Base-by-base conservation (phyloP, 1,284 basidiomycete species). In the Rhodotorula sp. region DNA sequence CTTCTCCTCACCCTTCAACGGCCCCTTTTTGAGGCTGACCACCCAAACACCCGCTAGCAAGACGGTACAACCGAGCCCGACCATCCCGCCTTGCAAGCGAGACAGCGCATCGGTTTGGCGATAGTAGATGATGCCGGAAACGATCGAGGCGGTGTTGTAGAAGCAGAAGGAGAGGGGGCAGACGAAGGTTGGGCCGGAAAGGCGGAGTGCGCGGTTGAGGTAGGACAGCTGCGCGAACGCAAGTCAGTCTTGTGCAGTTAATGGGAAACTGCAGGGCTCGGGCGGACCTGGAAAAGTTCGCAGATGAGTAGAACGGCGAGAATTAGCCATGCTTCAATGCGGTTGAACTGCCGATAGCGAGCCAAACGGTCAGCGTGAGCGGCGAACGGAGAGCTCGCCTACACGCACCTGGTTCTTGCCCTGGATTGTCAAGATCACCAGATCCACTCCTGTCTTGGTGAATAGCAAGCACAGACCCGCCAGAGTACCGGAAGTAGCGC, bases 111-210 rank as follows among this genome's bases (percentile, higher is more conserved):
- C 85, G 76, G 94, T 86, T 79, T 98, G 92, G 80, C 95, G 85
- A 80, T 92, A 98, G 80, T 95, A 98, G 59, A 96, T 68, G 44
- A 77, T 54, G 39, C 78, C 75, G 17, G 68, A 74, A 58, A 93
- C 84, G 78, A 95, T 94, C 20, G 91, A 93, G 9, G 92, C 92
- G 13, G 94, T 81, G 78, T 96, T 97, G 82, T 96, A 98, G 80
- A 94, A 93, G 81, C 93, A 96, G 81, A 97, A 98, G 3, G 94
- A 93, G 76, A 94, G 86, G 34, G 94, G 94, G 80, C 93, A 96
- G 54, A 97, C 90, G 59, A 96, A 82, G 0, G 92, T 94, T 0
- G 94, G 94, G 75, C 90, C 87, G 13, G 90, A 90, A 52, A 94
- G 84, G 49, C 89, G 85, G 62, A 98, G 83, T 17, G 88, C 89